Conservation (phyloP, 208 protist genomes). For the Wallacemonas sp. region DNA sequence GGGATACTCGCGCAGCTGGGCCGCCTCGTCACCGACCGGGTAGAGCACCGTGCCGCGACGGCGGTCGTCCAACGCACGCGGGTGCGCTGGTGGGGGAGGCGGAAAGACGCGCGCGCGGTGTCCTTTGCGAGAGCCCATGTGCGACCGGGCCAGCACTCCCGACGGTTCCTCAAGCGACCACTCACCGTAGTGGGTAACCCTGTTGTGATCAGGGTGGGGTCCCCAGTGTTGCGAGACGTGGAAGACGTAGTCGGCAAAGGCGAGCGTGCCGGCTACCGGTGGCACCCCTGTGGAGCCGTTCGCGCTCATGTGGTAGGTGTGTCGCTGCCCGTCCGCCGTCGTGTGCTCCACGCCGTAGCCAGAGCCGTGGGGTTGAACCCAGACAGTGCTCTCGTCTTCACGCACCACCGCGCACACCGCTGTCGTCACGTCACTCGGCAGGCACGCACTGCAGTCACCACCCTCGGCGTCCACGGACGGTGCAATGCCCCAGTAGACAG, state of each 20-base stretch:
- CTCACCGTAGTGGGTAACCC: too few relatives aligned
- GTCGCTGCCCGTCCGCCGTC: constrained; percentile 26
- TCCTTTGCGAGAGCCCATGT: too few relatives aligned
- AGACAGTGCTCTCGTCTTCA: constrained; percentile 64
- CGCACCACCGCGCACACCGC: constrained; percentile 57
- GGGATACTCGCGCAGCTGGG: too few relatives aligned
- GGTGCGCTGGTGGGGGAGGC: too few relatives aligned
- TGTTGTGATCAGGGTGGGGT: too few relatives aligned
- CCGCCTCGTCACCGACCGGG: constrained; percentile 16
- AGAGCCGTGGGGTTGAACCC: constrained; percentile 23
- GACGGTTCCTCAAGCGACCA: too few relatives aligned
- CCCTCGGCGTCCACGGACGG: background rate
- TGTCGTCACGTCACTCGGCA: background rate
- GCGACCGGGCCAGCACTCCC: too few relatives aligned
- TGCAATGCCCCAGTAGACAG: constrained; percentile 67
- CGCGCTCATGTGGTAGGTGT: constrained; percentile 29
- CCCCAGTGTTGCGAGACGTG: too few relatives aligned
- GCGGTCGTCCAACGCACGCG: too few relatives aligned
- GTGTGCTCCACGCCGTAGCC: constrained; percentile 59
- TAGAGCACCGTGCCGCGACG: too few relatives aligned
- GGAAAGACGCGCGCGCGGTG: background rate
- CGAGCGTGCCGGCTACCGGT: constrained; percentile 24
- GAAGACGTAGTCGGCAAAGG: constrained; percentile 1
- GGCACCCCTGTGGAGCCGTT: constrained; percentile 32
- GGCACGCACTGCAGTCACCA: background rate